Evolutionary conservation across 2,329 filamentous ascomycete genomes (phyloP), one percentile per base, ranked within the genome.

Genomic region (Phialemonium atrogriseum): DNA sequence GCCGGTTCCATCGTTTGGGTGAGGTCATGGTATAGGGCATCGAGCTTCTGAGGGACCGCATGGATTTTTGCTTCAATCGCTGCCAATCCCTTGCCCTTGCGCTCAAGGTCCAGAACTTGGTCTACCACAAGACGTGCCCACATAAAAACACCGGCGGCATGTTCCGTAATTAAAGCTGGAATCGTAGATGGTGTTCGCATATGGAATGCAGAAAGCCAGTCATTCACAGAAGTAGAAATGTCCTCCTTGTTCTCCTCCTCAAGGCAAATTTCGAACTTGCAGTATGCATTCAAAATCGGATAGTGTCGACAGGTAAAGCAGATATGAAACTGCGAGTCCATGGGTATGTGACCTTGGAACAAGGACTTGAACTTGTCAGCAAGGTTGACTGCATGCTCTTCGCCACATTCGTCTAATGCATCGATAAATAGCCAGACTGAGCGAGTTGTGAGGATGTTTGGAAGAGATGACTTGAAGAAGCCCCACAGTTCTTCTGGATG

Each of bases 391-490:
- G 51, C 53, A 20, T 29, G 32, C 0, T 45, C 21, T 32, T 51
- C 18, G 6, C 52, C 53, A 21, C 45, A 45, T 33, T 60, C 56
- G 33, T 60, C 54, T 1, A 60, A 30, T 0, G 56, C 57, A 16
- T 59, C 58, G 15, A 59, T 27, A 20, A 57, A 54, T 2, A 58
- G 10, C 32, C 36, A 45, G 5, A 53, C 25, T 2, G 38, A 27
- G 0, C 9, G 36, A n/a, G 3, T 19, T 7, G 44, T 11, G 4
- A 50, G 19, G 4, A 48, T 19, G 10, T 27, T 38, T 5, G n/a
- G 15, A 11, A 55, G 17, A 1, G 38, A 38, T 1, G 8, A 25
- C n/a, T 34, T 5, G 14, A 53, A 39, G 7, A 41, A 35, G 1
- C 9, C 1, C 12, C 17, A 34, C 12, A 55, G 17, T 16, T 51